Base-by-base conservation (phyloP, 1,139 yeast species). In the Blastobotrys arbuscula region DNA sequence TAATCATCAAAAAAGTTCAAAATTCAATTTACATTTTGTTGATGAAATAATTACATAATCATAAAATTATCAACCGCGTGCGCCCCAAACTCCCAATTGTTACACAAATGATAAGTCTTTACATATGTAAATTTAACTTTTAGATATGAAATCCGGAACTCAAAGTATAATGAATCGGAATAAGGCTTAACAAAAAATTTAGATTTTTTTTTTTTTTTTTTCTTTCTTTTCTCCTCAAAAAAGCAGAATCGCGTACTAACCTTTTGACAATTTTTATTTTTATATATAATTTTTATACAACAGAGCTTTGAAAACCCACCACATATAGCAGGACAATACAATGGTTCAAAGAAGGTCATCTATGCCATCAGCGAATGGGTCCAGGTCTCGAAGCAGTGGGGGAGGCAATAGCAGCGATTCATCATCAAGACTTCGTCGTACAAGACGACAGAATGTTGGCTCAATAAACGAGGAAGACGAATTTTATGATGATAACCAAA, bases 331-430 rank as follows among this genome's bases (percentile, higher is more conserved):
- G 10, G 3, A 21, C 3, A 15, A 28, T 15, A 15, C 5, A 20
- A 42, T 42, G 44, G 44, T 30, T 10, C 44, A 42, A 33, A 6
- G 44, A 34, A n/a, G 44, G 19, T 42, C 42, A 21, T 3, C 18
- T 15, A 9, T 12, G 3, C 3, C 31, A 28, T 5, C 24, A 3
- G 39, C n/a, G 3, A 18, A 19, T n/a, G 39, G 23, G 26, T 36
- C 44, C 5, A 15, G 44, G 30, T 31, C 44, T 15, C 28, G 31
- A 19, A 33, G 16, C 15, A 38, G 18, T 16, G 19, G 39, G 3
- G 31, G 31, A 28, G 12, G 31, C 3, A 28, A 28, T 39, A 20
- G 6, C 7, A 15, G 36, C 20, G 38, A 41, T 33, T 38, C 42
- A 15, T 37, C 47, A 10, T 20, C 47, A 20, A 36, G 39, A 23